Percentiles rank a stretch among this genome's conserved stretches.
phyloP scores from a whole-genome alignment of 1,284 basidiomycete genomes.

The Termitomyces sp. region DNA sequence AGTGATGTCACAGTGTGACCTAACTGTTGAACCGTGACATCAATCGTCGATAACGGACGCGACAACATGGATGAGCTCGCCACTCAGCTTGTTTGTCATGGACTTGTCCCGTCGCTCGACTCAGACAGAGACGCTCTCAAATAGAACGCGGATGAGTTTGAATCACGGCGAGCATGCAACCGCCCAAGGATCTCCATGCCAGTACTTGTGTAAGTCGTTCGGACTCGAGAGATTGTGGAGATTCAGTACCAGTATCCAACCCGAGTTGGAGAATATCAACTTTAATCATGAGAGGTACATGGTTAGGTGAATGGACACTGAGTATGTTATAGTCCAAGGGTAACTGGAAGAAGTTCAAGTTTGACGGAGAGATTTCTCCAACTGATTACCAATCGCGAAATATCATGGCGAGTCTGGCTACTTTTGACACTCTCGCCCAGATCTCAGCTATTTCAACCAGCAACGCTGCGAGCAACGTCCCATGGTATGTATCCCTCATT shows the following conservation, averaged over 20 bases:
- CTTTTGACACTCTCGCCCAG: background rate
- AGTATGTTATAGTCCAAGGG: conserved; percentile 88
- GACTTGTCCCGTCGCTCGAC: conserved; percentile 85
- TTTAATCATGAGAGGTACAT: conserved; percentile 86
- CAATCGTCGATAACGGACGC: conserved; percentile 23
- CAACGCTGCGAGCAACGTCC: background rate
- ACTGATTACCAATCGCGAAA: background rate
- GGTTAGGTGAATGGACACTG: conserved; percentile 81
- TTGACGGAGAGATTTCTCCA: background rate
- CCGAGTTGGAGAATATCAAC: conserved; percentile 83
- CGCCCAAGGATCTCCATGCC: conserved; percentile 80
- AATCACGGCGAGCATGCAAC: conserved; percentile 78
- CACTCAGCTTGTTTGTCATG: conserved; percentile 83
- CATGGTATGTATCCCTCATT: background rate
- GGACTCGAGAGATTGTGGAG: conserved; percentile 84
- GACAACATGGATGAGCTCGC: conserved; percentile 81
- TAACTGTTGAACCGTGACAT: background rate
- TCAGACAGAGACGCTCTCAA: conserved; percentile 82
- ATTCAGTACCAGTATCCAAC: too few species aligned
- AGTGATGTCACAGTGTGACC: too few species aligned
- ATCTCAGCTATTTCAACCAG: background rate
- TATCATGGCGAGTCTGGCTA: background rate
- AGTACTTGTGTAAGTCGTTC: conserved; percentile 74
- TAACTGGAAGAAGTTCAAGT: conserved; percentile 61
- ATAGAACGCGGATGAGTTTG: conserved; percentile 87